phyloP scores from a whole-genome alignment of 441 rosid genomes.

The Geranium incanum region DNA sequence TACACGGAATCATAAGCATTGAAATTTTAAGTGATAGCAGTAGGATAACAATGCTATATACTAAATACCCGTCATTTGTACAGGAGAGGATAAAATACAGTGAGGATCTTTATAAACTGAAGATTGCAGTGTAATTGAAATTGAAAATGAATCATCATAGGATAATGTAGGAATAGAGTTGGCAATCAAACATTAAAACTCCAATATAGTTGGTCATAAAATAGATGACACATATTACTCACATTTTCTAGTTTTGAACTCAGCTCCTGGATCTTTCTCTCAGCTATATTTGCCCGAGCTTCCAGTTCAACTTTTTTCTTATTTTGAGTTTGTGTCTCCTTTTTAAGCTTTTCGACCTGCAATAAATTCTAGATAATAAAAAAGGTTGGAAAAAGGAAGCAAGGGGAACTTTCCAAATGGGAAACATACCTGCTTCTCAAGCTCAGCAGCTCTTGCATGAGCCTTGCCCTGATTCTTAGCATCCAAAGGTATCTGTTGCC shows the following conservation, averaged over 20 bases:
- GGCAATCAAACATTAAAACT: neutral
- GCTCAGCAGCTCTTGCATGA: conserved; percentile 22
- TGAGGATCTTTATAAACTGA: neutral
- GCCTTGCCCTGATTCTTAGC: conserved; percentile 17
- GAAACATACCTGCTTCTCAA: conserved; percentile 36
- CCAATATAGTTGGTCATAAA: neutral
- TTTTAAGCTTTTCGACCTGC: conserved; percentile 25
- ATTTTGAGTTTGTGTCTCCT: conserved; percentile 29
- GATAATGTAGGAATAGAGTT: neutral
- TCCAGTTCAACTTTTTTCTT: conserved; percentile 30
- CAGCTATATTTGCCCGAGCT: conserved; percentile 22
- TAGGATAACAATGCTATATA: neutral
- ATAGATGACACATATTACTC: conserved; percentile 12
- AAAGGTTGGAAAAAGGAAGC: neutral
- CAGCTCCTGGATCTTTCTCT: conserved; percentile 23
- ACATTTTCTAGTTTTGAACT: conserved; percentile 29
- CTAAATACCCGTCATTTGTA: neutral
- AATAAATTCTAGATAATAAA: conserved; percentile 13
- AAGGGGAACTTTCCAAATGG: neutral
- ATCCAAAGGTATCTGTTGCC: conserved; percentile 19
- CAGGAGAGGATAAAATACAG: too few species aligned
- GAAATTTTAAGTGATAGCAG: neutral
- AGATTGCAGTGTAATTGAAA: neutral
- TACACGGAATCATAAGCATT: neutral
- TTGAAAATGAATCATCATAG: neutral